Base-by-base conservation (phyloP, 768 basidiomycete genomes). In the Xerocomellus dryophilus region DNA sequence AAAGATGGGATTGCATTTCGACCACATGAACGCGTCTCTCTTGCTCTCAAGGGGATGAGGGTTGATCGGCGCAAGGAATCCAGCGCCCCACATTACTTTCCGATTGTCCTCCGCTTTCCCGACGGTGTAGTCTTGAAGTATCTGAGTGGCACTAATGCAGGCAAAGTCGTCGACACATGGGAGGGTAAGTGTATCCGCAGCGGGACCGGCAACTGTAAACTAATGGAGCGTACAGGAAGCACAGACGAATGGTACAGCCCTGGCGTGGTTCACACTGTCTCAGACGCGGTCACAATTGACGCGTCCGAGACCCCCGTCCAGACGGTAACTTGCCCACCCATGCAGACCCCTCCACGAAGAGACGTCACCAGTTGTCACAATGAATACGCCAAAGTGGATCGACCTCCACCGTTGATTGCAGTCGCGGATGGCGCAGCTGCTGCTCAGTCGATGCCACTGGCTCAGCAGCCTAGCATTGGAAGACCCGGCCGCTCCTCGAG, bases 1-100 rank as follows among this genome's bases (percentile, higher is more conserved):
- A 50, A 47, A 21, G 47, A 64, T 9, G 59, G 68, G 21, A 65
- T 85, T 9, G 48, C 69, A 32, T 72, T 82, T 53, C 66, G 71
- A 35, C 66, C 77, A 7, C 66, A 69, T 3, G 78, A 81, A 51
- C 67, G 68, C 38, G 59, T 85, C 23, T 65, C 65, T n/a, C 48
- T 85, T n/a, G 73, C 78, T 17, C 72, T 84, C 18, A 76, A 73
- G 53, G 81, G 80, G 2, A 71, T 71, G 23, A 55, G 52, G 25
- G 53, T 81, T 20, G 68, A 69, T 35, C 67, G 43, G 36, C 68
- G 66, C 46, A 35, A 50, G 23, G 61, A 61, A 18, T 62, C 60
- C 27, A 71, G 66, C 38, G 60, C 66, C 11, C 59, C 65, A 6
- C 69, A 65, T 47, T 70, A 56, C 21, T 62, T 79, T n/a, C 73